A percentile compares a stretch with the other conserved stretches of the same genome.
Conservation (phyloP, 176 grass and related monocot species). For the Oryza longistaminata region DNA sequence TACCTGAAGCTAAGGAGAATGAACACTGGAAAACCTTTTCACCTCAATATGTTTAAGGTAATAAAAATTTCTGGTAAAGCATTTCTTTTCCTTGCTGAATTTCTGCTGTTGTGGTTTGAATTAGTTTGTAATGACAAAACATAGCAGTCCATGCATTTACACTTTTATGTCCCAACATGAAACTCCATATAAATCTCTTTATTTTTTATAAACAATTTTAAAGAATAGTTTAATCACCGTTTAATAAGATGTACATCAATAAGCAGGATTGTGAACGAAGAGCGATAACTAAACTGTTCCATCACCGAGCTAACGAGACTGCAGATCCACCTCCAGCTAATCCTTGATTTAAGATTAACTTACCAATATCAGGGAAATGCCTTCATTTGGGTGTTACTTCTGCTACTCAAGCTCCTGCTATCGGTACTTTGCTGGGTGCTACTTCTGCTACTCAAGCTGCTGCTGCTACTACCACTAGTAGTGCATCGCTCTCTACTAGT, state of each 20-base stretch:
- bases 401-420: too few relatives aligned
- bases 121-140: not conserved
- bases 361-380: constrained; percentile 19
- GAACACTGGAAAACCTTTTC: constrained; percentile 67
- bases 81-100: not conserved
- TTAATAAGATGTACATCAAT: not conserved
- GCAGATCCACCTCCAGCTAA: constrained; percentile 36
- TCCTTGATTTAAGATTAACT: constrained; percentile 12
- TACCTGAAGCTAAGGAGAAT: constrained; percentile 83
- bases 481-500: too few relatives aligned
- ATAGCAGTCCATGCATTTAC: not conserved
- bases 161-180: constrained; percentile 13
- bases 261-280: constrained; percentile 89
- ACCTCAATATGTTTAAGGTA: constrained; percentile 92
- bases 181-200: not conserved
- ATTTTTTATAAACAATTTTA: constrained; percentile 1
- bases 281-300: constrained; percentile 80
- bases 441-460: too few relatives aligned
- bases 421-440: too few relatives aligned
- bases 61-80: constrained; percentile 7
- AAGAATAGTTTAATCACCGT: not conserved
- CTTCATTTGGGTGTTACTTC: not conserved
- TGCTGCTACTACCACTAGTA: too few relatives aligned
- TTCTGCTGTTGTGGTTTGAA: not conserved
- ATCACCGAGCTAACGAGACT: constrained; percentile 55